Evolutionary conservation across 129 eudicot species (phyloP), one percentile per base, ranked within the genome.

Genomic region (Helichrysum umbraculigerum): DNA sequence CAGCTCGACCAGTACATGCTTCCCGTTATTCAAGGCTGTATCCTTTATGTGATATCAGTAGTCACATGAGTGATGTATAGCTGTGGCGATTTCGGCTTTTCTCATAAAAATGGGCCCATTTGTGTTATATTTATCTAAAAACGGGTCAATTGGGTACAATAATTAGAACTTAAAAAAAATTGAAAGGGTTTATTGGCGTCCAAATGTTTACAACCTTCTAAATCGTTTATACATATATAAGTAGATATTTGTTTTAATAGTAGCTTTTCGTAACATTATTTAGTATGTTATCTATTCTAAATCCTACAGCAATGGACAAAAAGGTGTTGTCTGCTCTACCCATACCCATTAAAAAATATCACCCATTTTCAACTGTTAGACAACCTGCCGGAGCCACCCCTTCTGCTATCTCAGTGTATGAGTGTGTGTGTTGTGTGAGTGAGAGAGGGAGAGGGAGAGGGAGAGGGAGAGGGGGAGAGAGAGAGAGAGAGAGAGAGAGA

Each of bases 21-120:
- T 89, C 99, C 99, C 37, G 85, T 94, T 50, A 66, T 94, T 77
- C 99, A 94, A 94, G 99, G 99, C 70, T 87, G 89, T 94, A 94
- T 94, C 99, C 99, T 94, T 87, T 77, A 63, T 63, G 42, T 64
- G 37, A 64, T 30, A 21, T 28, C 39, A 14, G 19, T 33, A 64
- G 42, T 64, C 68, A 64, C 68, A 61, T 15, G 41, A 63, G 68
- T 60, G 66, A 61, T 61, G 35, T 21, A 30, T 61, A 61, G 19
- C 28, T 12, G 66, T 25, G n/a, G 8, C 17, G 34, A 62, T 22
- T 39, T 42, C 19, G 4, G 47, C 19, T 39, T 66, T 61, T 47
- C 10, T 12, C n/a, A 47, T 47, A 8, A 12, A 35, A 35, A 35
- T 35, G 15, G 32, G 30, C 47, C 14, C 25, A 15, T 39, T 39